phyloP scores from a whole-genome alignment of 1,284 basidiomycete genomes.

The Hemileia vastatrix region DNA sequence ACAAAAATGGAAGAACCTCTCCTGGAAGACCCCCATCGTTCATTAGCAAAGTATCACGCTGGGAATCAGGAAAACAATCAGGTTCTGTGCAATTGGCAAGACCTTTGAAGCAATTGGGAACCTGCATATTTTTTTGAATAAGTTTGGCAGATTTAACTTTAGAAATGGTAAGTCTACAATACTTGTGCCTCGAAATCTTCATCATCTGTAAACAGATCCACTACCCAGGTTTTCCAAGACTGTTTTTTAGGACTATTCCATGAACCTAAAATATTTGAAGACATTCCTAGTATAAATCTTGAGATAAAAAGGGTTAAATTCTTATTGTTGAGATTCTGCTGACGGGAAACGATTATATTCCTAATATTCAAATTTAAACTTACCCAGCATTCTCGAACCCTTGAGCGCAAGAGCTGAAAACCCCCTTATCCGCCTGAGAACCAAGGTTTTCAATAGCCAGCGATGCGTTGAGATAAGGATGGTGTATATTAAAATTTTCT shows the following conservation, averaged over 20 bases:
- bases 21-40: conserved; percentile 11
- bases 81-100: neutral
- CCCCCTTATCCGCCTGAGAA: neutral
- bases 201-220: conserved; percentile 3
- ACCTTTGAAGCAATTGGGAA: conserved; percentile 18
- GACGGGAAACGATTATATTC: neutral
- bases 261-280: conserved; percentile 13
- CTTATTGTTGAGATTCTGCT: neutral
- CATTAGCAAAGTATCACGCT: conserved; percentile 16
- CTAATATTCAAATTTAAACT: too few species aligned
- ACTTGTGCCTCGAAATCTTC: conserved; percentile 19
- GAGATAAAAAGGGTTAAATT: too few species aligned
- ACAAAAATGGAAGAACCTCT: conserved; percentile 20
- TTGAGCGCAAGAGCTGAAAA: conserved; percentile 1
- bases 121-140: neutral
- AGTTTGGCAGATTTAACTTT: neutral
- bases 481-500: conserved; percentile 13
- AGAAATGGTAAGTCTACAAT: too few species aligned
- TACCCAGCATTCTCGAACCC: conserved; percentile 23
- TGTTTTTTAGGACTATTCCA: conserved; percentile 6
- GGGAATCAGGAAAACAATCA: conserved; percentile 3
- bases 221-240: neutral
- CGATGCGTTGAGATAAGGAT: conserved; percentile 19
- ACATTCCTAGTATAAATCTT: conserved; percentile 19
- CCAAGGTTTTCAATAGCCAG: conserved; percentile 18